phyloP scores from a whole-genome alignment of 139 green algal genomes.

The Nannochloris sp. region DNA sequence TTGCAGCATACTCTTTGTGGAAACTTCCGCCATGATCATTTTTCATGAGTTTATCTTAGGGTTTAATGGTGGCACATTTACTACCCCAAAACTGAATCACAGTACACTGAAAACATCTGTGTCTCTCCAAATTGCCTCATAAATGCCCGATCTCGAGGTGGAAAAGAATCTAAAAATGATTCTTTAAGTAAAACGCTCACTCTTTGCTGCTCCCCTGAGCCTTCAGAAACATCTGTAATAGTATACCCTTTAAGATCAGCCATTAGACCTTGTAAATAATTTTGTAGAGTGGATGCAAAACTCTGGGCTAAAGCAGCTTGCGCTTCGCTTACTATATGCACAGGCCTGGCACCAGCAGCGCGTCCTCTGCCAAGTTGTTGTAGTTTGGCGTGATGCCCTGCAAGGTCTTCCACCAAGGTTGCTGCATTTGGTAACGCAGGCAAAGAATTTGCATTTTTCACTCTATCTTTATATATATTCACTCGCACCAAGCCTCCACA shows the following conservation, averaged over 20 bases:
- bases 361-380: slow-evolving; percentile 4
- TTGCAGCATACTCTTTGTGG: too few species aligned
- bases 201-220: slow-evolving; percentile 29
- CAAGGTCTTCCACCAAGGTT: slow-evolving; percentile 38
- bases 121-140: slow-evolving; percentile 73
- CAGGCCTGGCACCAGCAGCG: slow-evolving; percentile 3
- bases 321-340: slow-evolving; percentile 15
- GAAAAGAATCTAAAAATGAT: slow-evolving; percentile 61
- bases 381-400: slow-evolving; percentile 50
- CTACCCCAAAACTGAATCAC: slow-evolving; percentile 45
- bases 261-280: slow-evolving; percentile 53
- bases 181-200: slow-evolving; percentile 63
- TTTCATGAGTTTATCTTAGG: too few species aligned
- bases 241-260: slow-evolving; percentile 62
- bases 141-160: slow-evolving; percentile 58
- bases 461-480: slow-evolving; percentile 80
- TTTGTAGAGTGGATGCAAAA: slow-evolving; percentile 29
- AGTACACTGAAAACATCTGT: slow-evolving; percentile 80
- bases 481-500: slow-evolving; percentile 59
- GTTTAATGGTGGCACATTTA: too few species aligned
- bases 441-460: slow-evolving; percentile 38
- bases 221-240: slow-evolving; percentile 73
- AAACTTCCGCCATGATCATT: too few species aligned
- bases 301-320: background rate
- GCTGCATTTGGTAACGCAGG: slow-evolving; percentile 46